These are phyloP conservation scores for Ogataea paraovalis DNA, from an alignment of 805 yeast genomes.

Conservation along the genomic window DNA sequence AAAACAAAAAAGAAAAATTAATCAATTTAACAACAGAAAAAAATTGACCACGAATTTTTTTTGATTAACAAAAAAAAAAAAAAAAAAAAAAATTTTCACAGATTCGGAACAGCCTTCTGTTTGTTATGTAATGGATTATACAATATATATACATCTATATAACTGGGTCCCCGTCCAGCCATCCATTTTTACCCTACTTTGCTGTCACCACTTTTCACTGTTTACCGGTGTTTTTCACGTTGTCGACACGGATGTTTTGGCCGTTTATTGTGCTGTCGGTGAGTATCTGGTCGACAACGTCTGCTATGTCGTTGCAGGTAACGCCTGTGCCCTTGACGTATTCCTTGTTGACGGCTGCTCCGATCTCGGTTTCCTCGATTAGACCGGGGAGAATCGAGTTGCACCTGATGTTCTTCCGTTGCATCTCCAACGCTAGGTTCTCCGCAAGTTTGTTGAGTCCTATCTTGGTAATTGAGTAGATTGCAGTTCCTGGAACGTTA, in stretches of 20 bases:
- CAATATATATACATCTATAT: too few relatives aligned
- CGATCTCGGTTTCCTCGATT: constrained; percentile 65
- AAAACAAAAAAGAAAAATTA: constrained; percentile 7
- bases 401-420: constrained; percentile 49
- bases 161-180: too few relatives aligned
- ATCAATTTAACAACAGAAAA: not conserved
- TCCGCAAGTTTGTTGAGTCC: constrained; percentile 63
- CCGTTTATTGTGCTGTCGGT: constrained; percentile 9
- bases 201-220: too few relatives aligned
- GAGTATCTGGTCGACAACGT: constrained; percentile 5
- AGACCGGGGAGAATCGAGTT: constrained; percentile 70
- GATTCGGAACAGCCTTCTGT: not conserved
- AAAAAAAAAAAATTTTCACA: not conserved
- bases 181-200: not conserved
- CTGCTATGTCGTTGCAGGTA: constrained; percentile 12
- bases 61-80: too few relatives aligned
- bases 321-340: constrained; percentile 6
- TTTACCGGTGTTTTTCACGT: not conserved
- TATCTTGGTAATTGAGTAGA: constrained; percentile 68
- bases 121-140: too few relatives aligned
- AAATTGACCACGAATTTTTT: too few relatives aligned
- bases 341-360: constrained; percentile 29
- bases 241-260: constrained; percentile 8
- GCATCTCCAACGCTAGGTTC: constrained; percentile 57
- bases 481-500: constrained; percentile 51